Base-by-base conservation (phyloP, 106 monocot genomes). In the Phalaenopsis equestris region DNA sequence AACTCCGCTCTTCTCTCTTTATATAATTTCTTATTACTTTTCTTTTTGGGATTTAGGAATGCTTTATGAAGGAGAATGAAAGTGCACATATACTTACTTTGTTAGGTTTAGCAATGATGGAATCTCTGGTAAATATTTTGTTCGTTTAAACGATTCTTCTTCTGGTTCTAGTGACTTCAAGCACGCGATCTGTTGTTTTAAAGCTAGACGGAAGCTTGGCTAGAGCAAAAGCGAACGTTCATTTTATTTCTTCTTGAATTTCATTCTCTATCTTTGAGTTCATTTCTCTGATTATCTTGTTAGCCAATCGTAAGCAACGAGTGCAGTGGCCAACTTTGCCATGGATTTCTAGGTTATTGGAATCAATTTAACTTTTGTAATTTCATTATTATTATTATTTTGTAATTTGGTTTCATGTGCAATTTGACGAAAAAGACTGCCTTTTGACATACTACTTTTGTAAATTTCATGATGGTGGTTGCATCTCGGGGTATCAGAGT, bases 21-120 rank as follows among this genome's bases (percentile, higher is more conserved):
- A 75, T 48, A 81, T 75, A 42, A 76, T 64, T 82, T 67, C 17
- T 9, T 45, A 18, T 64, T 23, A 70, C 2, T 70, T 37, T 11
- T 70, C 11, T 14, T 70, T 70, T 70, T 11, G 30, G 11, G 39
- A 70, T 7, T 11, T 70, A 36, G 70, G 37, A 39, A 11, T 70
- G 38, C 14, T 19, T 38, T 70, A 3, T 14, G 38, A 70, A 30
- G 38, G 70, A 39, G 2, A 39, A 14, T 70, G 14, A 12, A 70
- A 23, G 64, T 70, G 30, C 39, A 14, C 39, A 39, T 38, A 39
- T 70, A 39, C 38, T 39, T 37, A 39, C 12, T 37, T 61, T 61
- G 2, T 56, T 56, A 56, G 61, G 18, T 19, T 21, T 61, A 61
- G 61, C 70, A 70, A 39, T 70, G 70, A 70, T 39, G 38, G 12